These are phyloP conservation scores for Cubamyces sp. DNA, from an alignment of 768 basidiomycete genomes.

Conservation along the genomic window DNA sequence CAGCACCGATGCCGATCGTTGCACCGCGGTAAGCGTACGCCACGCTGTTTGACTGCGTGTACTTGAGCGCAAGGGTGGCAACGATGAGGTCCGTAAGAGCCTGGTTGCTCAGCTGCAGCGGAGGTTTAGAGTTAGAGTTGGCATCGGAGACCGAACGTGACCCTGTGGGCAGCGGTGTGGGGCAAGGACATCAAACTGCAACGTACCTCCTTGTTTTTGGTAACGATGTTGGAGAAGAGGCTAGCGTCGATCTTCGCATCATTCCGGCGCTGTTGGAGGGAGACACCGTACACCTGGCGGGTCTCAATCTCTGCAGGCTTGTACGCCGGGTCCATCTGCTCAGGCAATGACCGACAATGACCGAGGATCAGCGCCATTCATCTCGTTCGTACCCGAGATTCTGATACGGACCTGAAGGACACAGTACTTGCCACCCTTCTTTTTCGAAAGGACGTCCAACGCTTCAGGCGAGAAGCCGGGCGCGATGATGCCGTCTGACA, in stretches of 20 bases:
- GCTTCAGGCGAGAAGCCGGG: slow-evolving; percentile 91
- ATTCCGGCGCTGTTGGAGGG: slow-evolving; percentile 89
- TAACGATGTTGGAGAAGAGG: slow-evolving; percentile 88
- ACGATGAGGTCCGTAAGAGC: slow-evolving; percentile 93
- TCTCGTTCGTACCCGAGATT: not conserved
- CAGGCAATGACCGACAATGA: not conserved
- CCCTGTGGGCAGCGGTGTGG: too few relatives aligned
- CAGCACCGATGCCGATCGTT: slow-evolving; percentile 94
- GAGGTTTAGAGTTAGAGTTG: slow-evolving; percentile 10
- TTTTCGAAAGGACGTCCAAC: slow-evolving; percentile 88
- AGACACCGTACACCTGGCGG: slow-evolving; percentile 93
- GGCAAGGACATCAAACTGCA: not conserved
- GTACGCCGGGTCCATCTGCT: slow-evolving; percentile 89
- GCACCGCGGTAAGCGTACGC: slow-evolving; percentile 92
- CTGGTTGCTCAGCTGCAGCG: slow-evolving; percentile 67
- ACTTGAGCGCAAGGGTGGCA: slow-evolving; percentile 95
- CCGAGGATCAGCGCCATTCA: not conserved
- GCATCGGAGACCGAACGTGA: too few relatives aligned
- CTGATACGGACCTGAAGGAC: slow-evolving; percentile 74
- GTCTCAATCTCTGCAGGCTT: slow-evolving; percentile 82
- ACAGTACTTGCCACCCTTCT: slow-evolving; percentile 99
- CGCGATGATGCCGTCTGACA: slow-evolving; percentile 97
- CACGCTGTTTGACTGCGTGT: slow-evolving; percentile 99
- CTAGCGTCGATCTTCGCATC: slow-evolving; percentile 81
- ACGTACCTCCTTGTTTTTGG: slow-evolving; percentile 81